Evolutionary conservation across 192 early-diverging fungal genomes (phyloP), one percentile per base, ranked within the genome.

Genomic region (Coemansia aciculifera): DNA sequence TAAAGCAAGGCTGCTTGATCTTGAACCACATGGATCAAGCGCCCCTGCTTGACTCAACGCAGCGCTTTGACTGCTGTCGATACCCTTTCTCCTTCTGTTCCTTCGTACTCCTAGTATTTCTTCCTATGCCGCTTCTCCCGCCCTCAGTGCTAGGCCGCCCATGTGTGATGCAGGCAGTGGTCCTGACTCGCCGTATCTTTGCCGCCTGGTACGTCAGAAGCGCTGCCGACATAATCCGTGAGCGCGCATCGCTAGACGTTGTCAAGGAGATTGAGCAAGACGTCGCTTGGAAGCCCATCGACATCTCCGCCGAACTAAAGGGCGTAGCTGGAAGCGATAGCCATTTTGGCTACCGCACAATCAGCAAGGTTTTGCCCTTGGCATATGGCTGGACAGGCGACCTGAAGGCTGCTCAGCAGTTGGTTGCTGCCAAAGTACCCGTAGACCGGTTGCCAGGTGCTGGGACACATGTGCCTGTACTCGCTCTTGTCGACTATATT

Each of bases 401-500:
- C 13, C 49, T 15, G 44, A 62, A 19, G 51, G 15, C 37, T 43
- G 32, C 32, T 17, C 24, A 46, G 61, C 79, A 69, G 54, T 65
- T 81, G 17, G 37, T 61, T 23, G 52, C 51, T 5, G 51, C 39
- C 44, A 66, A 59, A 36, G 37, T 73, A 5, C 74, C 70, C 12
- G 8, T 42, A 5, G 62, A 73, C 23, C 69, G 68, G 3, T 38
- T 70, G 54, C 71, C 79, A 6, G 44, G 38, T 17, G 15, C 46
- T 6, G 46, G 46, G 27, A 63, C 69, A 3, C 17, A 46, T 5
- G 46, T 29, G 27, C 74, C 79, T 0, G 73, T 81, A 71, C 40
- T 81, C 12, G 76, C 79, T 7, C 52, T 72, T 37, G 61, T 81
- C 29, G 79, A 81, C 64, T 59, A 73, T 42, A 57, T 76, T 57